Evolutionary conservation across 495 filamentous ascomycete species (phyloP).

Genomic region (Chaetomium tenue): DNA sequence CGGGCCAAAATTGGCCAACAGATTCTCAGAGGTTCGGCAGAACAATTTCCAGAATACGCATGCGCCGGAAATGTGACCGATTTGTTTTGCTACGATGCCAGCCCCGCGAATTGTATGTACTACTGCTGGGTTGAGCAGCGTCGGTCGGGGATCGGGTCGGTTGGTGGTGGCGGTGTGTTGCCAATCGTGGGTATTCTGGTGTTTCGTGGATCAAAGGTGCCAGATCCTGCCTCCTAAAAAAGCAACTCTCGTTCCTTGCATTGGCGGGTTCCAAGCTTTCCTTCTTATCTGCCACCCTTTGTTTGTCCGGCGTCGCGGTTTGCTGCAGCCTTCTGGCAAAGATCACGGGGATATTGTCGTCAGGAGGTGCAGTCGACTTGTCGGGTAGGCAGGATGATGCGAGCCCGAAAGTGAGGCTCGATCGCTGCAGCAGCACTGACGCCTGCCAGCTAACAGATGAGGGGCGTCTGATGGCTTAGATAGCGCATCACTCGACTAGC

Average conservation of each 20-base stretch:
- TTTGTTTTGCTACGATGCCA: neutral
- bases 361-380: neutral
- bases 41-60: constrained; percentile 2
- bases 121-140: neutral
- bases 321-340: neutral
- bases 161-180: constrained; percentile 14
- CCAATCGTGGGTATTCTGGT: constrained; percentile 5
- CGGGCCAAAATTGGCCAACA: constrained; percentile 21
- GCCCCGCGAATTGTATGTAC: neutral
- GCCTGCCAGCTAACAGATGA: neutral
- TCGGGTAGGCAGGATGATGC: neutral
- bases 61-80: neutral
- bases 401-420: neutral
- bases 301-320: constrained; percentile 5
- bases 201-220: constrained; percentile 26
- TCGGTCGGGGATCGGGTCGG: neutral
- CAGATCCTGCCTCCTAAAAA: neutral
- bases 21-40: constrained; percentile 14
- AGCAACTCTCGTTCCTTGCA: neutral
- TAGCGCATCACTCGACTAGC: neutral
- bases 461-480: neutral
- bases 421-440: neutral
- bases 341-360: neutral
- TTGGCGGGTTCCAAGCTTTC: constrained; percentile 25
- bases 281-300: constrained; percentile 17